phyloP scores from a whole-genome alignment of 495 filamentous ascomycete genomes.

The Neurospora africana region DNA sequence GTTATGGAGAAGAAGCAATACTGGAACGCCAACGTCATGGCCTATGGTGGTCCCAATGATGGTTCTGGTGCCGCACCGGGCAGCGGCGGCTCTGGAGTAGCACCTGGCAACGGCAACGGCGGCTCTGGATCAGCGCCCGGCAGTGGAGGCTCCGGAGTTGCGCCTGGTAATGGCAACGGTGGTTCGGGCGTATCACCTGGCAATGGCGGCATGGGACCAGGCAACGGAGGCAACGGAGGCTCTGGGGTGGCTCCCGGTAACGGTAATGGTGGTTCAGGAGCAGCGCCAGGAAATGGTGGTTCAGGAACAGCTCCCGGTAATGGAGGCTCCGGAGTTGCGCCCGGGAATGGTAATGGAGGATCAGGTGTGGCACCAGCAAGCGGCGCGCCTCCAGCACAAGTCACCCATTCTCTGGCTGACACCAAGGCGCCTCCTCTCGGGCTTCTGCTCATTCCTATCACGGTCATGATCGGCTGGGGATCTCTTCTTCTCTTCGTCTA shows the following conservation, averaged over 20 bases:
- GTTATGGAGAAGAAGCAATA: neutral
- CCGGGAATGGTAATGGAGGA: neutral
- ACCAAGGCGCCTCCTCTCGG: constrained; percentile 5
- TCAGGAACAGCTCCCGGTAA: constrained; percentile 5
- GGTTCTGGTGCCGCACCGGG: neutral
- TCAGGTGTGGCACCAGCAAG: neutral
- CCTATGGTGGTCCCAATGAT: neutral
- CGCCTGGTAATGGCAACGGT: neutral
- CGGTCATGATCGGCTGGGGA: neutral
- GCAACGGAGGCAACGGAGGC: constrained; percentile 5
- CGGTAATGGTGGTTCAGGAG: constrained; percentile 4
- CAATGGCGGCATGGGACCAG: neutral
- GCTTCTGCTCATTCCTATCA: constrained; percentile 3
- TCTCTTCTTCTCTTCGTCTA: neutral
- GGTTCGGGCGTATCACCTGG: neutral
- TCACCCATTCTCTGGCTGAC: constrained; percentile 8
- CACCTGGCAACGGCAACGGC: neutral
- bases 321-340: constrained; percentile 7
- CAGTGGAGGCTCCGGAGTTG: neutral
- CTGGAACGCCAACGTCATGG: neutral
- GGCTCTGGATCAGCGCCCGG: neutral
- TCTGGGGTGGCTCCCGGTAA: constrained; percentile 1
- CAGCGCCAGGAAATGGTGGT: constrained; percentile 3
- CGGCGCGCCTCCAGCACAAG: constrained; percentile 8
- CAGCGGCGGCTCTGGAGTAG: neutral